phyloP scores from a whole-genome alignment of 495 filamentous ascomycete species.

The Hypomontagnella monticulosa region DNA sequence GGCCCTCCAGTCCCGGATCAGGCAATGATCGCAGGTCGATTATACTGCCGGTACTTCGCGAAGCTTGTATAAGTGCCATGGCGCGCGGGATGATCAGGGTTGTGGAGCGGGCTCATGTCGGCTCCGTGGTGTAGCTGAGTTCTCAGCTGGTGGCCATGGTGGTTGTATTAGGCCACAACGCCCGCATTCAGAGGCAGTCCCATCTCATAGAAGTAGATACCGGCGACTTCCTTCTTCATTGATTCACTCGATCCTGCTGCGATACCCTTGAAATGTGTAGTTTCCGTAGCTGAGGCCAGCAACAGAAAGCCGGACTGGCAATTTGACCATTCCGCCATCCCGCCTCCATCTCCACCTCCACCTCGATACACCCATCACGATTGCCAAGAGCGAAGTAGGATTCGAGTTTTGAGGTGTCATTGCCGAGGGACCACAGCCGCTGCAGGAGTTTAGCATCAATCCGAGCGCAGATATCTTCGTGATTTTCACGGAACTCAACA shows the following conservation, averaged over 20 bases:
- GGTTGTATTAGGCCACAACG: background rate
- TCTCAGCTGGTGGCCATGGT: conserved; percentile 1
- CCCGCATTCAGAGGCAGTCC: background rate
- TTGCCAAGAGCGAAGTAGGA: conserved; percentile 15
- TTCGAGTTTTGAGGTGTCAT: background rate
- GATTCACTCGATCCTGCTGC: background rate
- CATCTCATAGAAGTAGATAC: background rate
- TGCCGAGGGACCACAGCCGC: conserved; percentile 5
- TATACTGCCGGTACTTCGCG: conserved; percentile 5
- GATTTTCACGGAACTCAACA: conserved; percentile 2
- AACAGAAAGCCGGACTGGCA: background rate
- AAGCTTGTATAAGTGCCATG: conserved; percentile 19
- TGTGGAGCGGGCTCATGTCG: background rate
- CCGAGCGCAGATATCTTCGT: background rate
- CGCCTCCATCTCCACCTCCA: background rate
- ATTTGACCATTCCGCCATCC: too few relatives aligned
- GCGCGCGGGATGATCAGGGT: conserved; percentile 8
- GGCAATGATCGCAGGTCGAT: conserved; percentile 9
- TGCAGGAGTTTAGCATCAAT: conserved; percentile 22
- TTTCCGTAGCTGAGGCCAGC: background rate
- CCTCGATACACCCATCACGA: background rate
- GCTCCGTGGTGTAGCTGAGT: conserved; percentile 5
- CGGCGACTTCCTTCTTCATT: background rate
- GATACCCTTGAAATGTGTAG: background rate
- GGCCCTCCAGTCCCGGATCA: background rate